These are phyloP conservation scores for Giardia muris DNA, from an alignment of 208 protist genomes.

Conservation along the genomic window DNA sequence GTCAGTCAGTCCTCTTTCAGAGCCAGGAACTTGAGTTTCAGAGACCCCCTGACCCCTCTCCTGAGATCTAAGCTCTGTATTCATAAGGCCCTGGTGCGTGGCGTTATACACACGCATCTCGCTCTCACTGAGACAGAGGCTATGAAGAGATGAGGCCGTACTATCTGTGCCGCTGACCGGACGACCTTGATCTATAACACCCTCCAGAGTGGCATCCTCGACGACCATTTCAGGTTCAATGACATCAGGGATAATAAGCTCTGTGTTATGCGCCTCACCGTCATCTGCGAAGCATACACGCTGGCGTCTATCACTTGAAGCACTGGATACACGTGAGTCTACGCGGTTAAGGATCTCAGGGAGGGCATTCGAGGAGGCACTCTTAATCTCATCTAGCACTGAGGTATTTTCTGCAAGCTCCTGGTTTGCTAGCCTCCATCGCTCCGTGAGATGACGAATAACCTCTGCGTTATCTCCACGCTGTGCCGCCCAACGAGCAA, in stretches of 20 bases:
- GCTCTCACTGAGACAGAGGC: not conserved
- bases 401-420: not conserved
- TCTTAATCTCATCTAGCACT: not conserved
- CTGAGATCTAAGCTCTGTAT: not conserved
- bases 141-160: not conserved
- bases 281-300: not conserved
- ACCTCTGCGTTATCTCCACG: not conserved
- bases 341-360: not conserved
- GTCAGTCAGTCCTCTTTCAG: not conserved
- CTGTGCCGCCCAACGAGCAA: not conserved
- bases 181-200: not conserved
- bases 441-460: not conserved
- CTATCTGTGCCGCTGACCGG: not conserved
- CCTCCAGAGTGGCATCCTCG: not conserved
- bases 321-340: not conserved
- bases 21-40: not conserved
- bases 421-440: constrained; percentile 3
- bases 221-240: not conserved
- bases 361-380: not conserved
- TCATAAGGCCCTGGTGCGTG: not conserved
- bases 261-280: not conserved
- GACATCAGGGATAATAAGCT: not conserved
- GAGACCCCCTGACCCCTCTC: not conserved
- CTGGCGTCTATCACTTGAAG: not conserved
- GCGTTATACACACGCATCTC: not conserved